Conservation (phyloP, 768 basidiomycete genomes). For the Lentinula guzmanii region DNA sequence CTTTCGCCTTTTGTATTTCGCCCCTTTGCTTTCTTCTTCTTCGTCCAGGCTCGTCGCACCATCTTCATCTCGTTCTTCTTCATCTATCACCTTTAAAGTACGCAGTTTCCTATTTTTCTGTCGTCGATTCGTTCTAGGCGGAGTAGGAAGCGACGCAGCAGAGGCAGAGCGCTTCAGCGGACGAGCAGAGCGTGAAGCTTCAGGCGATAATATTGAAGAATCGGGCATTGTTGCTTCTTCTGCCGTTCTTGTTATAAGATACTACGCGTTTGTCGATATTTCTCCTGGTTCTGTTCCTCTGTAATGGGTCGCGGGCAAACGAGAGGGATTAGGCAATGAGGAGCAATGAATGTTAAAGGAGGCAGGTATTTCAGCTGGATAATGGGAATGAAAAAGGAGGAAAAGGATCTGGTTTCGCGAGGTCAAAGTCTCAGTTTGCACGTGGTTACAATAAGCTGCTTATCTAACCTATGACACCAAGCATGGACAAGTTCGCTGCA, state of each 20-base stretch:
- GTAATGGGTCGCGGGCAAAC: too few relatives aligned
- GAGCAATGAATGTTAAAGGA: background rate
- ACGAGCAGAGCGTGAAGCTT: constrained; percentile 12
- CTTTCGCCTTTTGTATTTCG: constrained; percentile 15
- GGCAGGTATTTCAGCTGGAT: background rate
- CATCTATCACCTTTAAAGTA: constrained; percentile 9
- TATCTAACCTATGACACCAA: too few relatives aligned
- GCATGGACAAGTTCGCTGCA: too few relatives aligned
- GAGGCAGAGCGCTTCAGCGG: constrained; percentile 28
- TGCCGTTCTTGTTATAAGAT: background rate
- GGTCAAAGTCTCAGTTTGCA: background rate
- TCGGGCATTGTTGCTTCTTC: background rate
- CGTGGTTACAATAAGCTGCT: background rate
- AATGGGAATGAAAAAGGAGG: background rate
- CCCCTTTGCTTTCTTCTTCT: background rate
- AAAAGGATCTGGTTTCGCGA: background rate
- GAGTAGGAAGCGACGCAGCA: constrained; percentile 36
- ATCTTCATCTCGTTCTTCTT: constrained; percentile 8
- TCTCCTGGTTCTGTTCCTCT: too few relatives aligned
- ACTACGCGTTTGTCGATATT: too few relatives aligned
- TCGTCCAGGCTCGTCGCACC: constrained; percentile 10
- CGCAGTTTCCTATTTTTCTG: constrained; percentile 19
- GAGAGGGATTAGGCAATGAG: background rate
- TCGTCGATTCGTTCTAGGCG: constrained; percentile 32
- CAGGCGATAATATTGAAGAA: background rate